These are phyloP conservation scores for Phialocephala subalpina DNA, from an alignment of 2,329 filamentous ascomycete genomes.

Conservation along the genomic window DNA sequence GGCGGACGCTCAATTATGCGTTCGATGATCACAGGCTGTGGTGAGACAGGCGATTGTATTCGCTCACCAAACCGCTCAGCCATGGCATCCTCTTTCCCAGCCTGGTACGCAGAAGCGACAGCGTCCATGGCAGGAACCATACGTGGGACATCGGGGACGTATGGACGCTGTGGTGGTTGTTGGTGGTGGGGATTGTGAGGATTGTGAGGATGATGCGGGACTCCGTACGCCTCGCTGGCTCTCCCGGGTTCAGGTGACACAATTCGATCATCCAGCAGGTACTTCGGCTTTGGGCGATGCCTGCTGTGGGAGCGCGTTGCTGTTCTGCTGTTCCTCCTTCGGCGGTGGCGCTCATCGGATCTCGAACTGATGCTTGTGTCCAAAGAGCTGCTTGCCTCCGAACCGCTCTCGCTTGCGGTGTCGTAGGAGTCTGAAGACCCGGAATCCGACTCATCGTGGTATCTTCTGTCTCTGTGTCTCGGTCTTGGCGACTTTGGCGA, in stretches of 20 bases:
- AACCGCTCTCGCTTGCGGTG: slow-evolving; percentile 7
- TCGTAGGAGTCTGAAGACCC: slow-evolving; percentile 1
- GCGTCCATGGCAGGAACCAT: slow-evolving; percentile 25
- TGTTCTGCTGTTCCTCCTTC: slow-evolving; percentile 23
- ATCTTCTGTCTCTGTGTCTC: background rate
- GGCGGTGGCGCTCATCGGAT: slow-evolving; percentile 10
- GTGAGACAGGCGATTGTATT: slow-evolving; percentile 22
- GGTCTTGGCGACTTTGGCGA: background rate
- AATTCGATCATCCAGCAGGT: slow-evolving; percentile 26
- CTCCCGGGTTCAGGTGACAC: slow-evolving; percentile 28
- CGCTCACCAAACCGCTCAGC: slow-evolving; percentile 33
- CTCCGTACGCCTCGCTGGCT: slow-evolving; percentile 22
- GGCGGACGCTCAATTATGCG: slow-evolving; percentile 9
- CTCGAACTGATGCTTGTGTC: slow-evolving; percentile 14
- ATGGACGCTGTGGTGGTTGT: slow-evolving; percentile 13
- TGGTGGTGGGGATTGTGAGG: background rate
- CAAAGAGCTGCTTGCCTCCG: slow-evolving; percentile 2
- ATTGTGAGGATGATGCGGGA: slow-evolving; percentile 12
- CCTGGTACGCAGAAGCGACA: slow-evolving; percentile 38
- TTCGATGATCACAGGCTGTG: slow-evolving; percentile 17
- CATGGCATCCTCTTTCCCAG: slow-evolving; percentile 37
- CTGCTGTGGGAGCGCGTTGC: slow-evolving; percentile 35
- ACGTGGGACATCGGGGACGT: slow-evolving; percentile 36
- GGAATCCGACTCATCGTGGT: slow-evolving; percentile 8
- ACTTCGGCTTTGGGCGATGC: slow-evolving; percentile 23